phyloP scores from a whole-genome alignment of 768 basidiomycete species.

The Floccularia luteovirens region DNA sequence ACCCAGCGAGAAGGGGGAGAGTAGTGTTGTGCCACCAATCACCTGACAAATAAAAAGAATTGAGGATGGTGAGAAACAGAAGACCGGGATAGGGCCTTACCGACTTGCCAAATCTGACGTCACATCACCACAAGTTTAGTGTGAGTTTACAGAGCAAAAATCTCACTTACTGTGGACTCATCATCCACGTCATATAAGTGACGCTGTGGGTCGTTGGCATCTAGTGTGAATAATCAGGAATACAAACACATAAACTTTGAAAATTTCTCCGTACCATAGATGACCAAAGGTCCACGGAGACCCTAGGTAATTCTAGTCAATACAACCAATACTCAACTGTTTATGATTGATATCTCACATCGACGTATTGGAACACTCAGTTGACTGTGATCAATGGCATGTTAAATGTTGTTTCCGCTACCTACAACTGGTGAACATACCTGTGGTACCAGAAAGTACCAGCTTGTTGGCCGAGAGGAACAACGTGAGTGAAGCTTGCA shows the following conservation, averaged over 20 bases:
- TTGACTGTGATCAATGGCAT: conserved; percentile 8
- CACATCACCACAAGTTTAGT: neutral
- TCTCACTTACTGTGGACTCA: conserved; percentile 13
- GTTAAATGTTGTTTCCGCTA: neutral
- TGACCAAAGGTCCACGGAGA: conserved; percentile 22
- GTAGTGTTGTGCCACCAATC: conserved; percentile 34
- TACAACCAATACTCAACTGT: too few species aligned
- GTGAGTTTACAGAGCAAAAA: neutral
- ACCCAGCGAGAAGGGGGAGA: conserved; percentile 15
- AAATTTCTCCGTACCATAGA: conserved; percentile 25
- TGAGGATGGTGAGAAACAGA: conserved; percentile 18
- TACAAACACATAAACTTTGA: too few species aligned
- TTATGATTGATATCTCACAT: conserved; percentile 13
- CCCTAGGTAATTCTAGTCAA: conserved; percentile 13
- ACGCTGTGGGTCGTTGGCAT: conserved; percentile 30
- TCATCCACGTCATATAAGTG: conserved; percentile 39
- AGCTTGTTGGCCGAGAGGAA: conserved; percentile 25
- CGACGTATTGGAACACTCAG: conserved; percentile 20
- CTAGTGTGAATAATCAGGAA: too few species aligned
- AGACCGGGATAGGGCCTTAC: neutral
- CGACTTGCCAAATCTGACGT: conserved; percentile 6
- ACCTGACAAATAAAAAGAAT: conserved; percentile 18
- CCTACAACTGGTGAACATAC: conserved; percentile 1
- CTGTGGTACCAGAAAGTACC: conserved; percentile 37
- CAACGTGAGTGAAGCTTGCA: conserved; percentile 26